Percentiles rank a stretch among this genome's conserved stretches.
Conservation (phyloP, 2,329 filamentous ascomycete species). For the Penicillium brasilianum region DNA sequence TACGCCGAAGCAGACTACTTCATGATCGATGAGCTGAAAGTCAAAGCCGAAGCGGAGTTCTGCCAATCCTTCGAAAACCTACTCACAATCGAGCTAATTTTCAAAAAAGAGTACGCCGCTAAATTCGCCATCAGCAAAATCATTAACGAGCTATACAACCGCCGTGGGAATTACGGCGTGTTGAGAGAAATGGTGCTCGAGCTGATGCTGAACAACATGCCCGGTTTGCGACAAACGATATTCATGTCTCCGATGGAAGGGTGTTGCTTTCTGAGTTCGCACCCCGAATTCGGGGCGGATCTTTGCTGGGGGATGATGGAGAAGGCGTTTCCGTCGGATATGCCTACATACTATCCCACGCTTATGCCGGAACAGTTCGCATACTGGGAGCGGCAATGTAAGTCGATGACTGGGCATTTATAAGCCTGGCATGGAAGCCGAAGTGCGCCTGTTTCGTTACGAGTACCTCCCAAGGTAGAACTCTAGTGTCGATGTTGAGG, state of each 20-base stretch:
- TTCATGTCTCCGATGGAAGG: background rate
- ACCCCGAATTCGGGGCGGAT: background rate
- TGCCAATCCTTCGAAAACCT: background rate
- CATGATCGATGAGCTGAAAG: slow-evolving; percentile 6
- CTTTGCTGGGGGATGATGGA: background rate
- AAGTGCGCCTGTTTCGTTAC: background rate
- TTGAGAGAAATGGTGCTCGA: background rate
- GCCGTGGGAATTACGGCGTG: background rate
- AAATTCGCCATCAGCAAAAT: background rate
- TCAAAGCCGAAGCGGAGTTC: background rate
- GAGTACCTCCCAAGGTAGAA: background rate
- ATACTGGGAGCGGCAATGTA: background rate
- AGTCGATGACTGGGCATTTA: background rate
- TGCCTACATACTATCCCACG: background rate
- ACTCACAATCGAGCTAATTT: background rate
- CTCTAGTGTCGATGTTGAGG: background rate
- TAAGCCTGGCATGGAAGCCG: background rate
- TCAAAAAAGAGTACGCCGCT: background rate
- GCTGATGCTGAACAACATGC: background rate
- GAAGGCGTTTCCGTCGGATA: background rate
- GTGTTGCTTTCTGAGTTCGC: background rate
- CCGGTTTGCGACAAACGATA: background rate
- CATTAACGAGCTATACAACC: background rate
- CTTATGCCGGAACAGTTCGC: background rate
- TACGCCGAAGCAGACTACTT: slow-evolving; percentile 12